phyloP scores from a whole-genome alignment of 257 asterid genomes.

The Ophiorrhiza pumila region DNA sequence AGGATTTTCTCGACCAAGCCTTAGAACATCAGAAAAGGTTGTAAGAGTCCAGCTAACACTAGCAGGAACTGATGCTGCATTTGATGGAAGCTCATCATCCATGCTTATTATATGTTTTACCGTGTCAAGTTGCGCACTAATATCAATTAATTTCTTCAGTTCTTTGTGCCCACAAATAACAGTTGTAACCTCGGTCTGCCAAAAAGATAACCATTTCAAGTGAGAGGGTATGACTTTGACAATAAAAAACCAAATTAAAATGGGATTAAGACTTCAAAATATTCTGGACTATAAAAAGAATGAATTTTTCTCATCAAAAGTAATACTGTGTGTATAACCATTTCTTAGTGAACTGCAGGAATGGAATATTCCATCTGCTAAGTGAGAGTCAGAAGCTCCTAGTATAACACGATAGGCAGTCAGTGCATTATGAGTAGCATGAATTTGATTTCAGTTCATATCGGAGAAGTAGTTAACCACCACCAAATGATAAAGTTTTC shows the following conservation, averaged over 20 bases:
- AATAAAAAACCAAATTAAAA: background rate
- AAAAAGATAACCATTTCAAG: conserved; percentile 22
- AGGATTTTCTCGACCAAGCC: conserved; percentile 67
- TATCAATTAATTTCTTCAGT: conserved; percentile 72
- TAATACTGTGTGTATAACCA: background rate
- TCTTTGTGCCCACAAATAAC: conserved; percentile 90
- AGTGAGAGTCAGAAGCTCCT: background rate
- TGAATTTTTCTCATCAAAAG: background rate
- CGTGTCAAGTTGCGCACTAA: conserved; percentile 88
- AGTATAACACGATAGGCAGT: background rate
- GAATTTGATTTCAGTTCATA: conserved; percentile 1
- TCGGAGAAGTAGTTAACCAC: background rate
- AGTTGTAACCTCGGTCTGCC: conserved; percentile 96
- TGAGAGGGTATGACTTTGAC: conserved; percentile 3
- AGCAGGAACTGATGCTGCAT: conserved; percentile 44
- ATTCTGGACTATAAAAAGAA: background rate
- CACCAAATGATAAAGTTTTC: background rate
- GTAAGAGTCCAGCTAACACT: conserved; percentile 57
- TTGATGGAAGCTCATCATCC: conserved; percentile 68
- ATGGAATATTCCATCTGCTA: background rate
- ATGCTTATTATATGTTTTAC: conserved; percentile 80
- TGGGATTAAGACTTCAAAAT: background rate
- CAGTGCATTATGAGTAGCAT: background rate
- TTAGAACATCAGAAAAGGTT: conserved; percentile 68
- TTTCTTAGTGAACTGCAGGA: background rate